Conservation (phyloP, 768 basidiomycete genomes). For the Termitomyces sp. region DNA sequence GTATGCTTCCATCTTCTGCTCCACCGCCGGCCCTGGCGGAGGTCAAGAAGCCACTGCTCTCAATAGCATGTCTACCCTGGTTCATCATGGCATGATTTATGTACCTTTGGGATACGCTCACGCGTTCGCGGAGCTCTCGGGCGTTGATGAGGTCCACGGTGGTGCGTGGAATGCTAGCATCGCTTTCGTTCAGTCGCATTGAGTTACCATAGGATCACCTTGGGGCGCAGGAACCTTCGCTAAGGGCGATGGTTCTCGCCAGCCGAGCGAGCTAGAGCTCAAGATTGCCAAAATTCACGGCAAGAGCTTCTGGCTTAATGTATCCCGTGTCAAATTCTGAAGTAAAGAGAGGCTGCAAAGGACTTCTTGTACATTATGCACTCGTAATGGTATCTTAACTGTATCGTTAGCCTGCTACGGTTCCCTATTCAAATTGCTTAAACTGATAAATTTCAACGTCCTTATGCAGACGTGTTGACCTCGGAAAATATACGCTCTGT, state of each 20-base stretch:
- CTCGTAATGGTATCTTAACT: background rate
- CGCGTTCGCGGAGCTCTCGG: conserved; percentile 32
- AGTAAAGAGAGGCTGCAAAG: too few species aligned
- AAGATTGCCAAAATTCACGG: conserved; percentile 57
- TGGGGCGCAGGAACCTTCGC: conserved; percentile 76
- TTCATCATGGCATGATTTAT: conserved; percentile 68
- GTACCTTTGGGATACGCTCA: conserved; percentile 67
- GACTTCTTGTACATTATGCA: background rate
- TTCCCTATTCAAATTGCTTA: background rate
- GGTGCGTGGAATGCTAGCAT: conserved; percentile 30
- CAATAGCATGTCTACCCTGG: conserved; percentile 47
- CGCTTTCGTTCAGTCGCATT: background rate
- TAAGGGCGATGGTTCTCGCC: conserved; percentile 47
- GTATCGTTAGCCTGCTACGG: background rate
- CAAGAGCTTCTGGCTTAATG: conserved; percentile 40
- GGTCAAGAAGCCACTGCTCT: conserved; percentile 66
- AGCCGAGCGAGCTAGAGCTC: conserved; percentile 51
- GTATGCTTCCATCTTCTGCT: conserved; percentile 68
- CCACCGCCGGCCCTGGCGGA: conserved; percentile 64
- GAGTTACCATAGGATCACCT: conserved; percentile 50
- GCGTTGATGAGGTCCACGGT: conserved; percentile 49
- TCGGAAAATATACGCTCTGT: too few species aligned
- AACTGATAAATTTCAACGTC: too few species aligned
- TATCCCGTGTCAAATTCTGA: background rate
- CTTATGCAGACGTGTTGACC: too few species aligned